phyloP scores from a whole-genome alignment of 164 flowering plant genomes.

The Kingdonia uniflora region DNA sequence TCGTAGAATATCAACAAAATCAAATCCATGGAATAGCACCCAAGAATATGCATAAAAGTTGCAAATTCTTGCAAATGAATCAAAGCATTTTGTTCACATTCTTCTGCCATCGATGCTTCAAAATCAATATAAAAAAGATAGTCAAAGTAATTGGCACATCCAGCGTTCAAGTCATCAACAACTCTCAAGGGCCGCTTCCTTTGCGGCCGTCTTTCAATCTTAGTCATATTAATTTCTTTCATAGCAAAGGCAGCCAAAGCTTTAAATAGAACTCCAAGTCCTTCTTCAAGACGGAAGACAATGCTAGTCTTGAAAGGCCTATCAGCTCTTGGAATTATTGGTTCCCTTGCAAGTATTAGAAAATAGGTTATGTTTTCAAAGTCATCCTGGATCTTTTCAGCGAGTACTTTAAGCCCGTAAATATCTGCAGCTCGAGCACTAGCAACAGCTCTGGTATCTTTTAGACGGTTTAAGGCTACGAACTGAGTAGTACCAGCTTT shows the following conservation, averaged over 20 bases:
- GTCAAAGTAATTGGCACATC: slow-evolving; percentile 5
- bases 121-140: slow-evolving; percentile 6
- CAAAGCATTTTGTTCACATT: slow-evolving; percentile 1
- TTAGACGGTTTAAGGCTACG: not conserved
- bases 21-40: too few relatives aligned
- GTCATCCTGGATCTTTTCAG: slow-evolving; percentile 6
- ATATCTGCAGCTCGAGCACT: slow-evolving; percentile 3
- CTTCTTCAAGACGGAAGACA: slow-evolving; percentile 8
- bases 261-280: slow-evolving; percentile 3
- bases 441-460: slow-evolving; percentile 3
- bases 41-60: too few relatives aligned
- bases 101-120: slow-evolving; percentile 5
- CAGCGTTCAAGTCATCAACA: slow-evolving; percentile 4
- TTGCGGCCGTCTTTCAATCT: slow-evolving; percentile 9
- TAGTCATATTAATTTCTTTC: slow-evolving; percentile 4
- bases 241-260: slow-evolving; percentile 2
- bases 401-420: slow-evolving; percentile 1
- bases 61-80: slow-evolving; percentile 1
- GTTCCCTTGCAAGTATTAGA: slow-evolving; percentile 5
- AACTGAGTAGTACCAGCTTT: slow-evolving; percentile 7
- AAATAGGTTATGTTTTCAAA: slow-evolving; percentile 2
- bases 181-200: slow-evolving; percentile 4
- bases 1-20: too few relatives aligned
- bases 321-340: slow-evolving; percentile 1
- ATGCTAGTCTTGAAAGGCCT: slow-evolving; percentile 7